Percentiles rank a stretch among this genome's conserved stretches.
Evolutionary conservation across 768 basidiomycete species (phyloP).

Genomic region (Pleurotus platypus): DNA sequence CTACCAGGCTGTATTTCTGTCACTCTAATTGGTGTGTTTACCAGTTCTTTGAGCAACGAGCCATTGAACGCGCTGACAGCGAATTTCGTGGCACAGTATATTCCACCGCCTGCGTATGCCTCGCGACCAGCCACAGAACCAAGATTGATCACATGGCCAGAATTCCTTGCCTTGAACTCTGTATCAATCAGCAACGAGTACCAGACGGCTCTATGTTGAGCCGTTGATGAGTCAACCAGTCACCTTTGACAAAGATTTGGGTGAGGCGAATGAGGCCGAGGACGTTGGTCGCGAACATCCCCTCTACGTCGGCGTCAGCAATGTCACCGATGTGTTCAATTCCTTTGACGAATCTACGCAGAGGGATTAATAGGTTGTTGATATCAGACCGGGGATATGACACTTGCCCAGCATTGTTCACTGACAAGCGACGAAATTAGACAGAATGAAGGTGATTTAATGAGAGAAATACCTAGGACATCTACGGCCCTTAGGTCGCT

Average conservation of each 20-base stretch:
- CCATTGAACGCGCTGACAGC: conserved; percentile 87
- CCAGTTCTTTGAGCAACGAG: conserved; percentile 79
- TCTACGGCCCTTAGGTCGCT: conserved; percentile 70
- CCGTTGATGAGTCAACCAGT: conserved; percentile 14
- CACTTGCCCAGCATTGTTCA: conserved; percentile 67
- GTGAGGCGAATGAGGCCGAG: conserved; percentile 82
- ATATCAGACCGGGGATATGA: not conserved
- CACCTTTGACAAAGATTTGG: conserved; percentile 66
- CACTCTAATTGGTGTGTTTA: conserved; percentile 90
- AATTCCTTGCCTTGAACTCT: conserved; percentile 77
- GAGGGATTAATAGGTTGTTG: too few species aligned
- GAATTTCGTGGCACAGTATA: conserved; percentile 90
- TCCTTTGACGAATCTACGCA: conserved; percentile 62
- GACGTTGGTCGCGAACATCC: conserved; percentile 81
- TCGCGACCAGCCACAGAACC: conserved; percentile 91
- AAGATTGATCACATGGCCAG: conserved; percentile 91
- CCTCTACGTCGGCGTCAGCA: conserved; percentile 71
- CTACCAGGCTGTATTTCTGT: conserved; percentile 91
- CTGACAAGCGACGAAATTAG: conserved; percentile 20
- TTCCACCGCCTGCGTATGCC: conserved; percentile 85
- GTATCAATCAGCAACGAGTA: conserved; percentile 1
- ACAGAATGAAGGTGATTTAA: conserved; percentile 13
- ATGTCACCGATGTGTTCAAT: conserved; percentile 84
- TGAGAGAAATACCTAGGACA: conserved; percentile 57
- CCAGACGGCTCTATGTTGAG: not conserved